Evolutionary conservation across 345 rosid species (phyloP).

Genomic region (Acer campestre): DNA sequence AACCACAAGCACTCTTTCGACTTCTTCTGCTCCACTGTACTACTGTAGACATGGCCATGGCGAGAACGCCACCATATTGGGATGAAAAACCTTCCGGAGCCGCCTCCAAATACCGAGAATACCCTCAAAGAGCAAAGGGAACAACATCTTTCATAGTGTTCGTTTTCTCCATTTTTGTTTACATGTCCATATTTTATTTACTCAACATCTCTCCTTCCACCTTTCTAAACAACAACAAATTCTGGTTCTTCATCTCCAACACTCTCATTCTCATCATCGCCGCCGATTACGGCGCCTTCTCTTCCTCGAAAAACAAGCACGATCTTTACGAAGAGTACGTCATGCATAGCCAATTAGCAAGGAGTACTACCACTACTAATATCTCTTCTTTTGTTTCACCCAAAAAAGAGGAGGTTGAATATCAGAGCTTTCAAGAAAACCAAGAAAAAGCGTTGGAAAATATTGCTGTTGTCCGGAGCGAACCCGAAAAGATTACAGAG

Average conservation of each 20-base stretch:
- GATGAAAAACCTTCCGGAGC: constrained; percentile 18
- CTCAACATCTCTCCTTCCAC: constrained; percentile 57
- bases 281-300: constrained; percentile 61
- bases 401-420: too few relatives aligned
- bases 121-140: constrained; percentile 31
- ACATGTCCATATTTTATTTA: constrained; percentile 46
- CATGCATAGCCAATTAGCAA: constrained; percentile 23
- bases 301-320: constrained; percentile 29
- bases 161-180: constrained; percentile 42
- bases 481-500: constrained; percentile 18
- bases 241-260: constrained; percentile 73
- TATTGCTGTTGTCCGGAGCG: constrained; percentile 23
- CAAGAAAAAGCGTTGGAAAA: constrained; percentile 19
- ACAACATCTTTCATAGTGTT: constrained; percentile 38
- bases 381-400: constrained; percentile 12
- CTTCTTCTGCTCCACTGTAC: background rate
- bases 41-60: constrained; percentile 33
- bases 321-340: constrained; percentile 39
- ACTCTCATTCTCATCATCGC: constrained; percentile 63
- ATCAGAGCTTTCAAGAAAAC: too few relatives aligned
- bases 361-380: background rate
- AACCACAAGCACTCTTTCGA: background rate
- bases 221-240: constrained; percentile 46
- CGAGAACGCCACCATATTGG: constrained; percentile 20
- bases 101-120: constrained; percentile 17